A percentile compares a stretch with the other conserved stretches of the same genome.
Conservation (phyloP, 495 filamentous ascomycete species). For the Penicillium ucsense region DNA sequence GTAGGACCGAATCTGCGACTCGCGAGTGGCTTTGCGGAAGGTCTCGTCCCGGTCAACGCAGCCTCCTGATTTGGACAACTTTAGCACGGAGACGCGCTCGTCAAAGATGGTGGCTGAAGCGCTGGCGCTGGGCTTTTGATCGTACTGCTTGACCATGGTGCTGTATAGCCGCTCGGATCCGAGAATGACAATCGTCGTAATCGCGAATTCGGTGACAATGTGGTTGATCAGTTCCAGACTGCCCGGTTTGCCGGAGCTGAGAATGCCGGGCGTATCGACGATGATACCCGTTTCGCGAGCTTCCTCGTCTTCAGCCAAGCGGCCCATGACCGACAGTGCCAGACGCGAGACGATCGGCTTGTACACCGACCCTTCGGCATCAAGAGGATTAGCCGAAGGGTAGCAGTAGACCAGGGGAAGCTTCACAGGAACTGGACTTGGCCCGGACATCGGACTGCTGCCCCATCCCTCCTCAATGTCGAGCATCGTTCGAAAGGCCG, state of each 20-base stretch:
- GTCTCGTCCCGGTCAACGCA: conserved; percentile 70
- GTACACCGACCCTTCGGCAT: conserved; percentile 64
- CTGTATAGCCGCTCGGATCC: conserved; percentile 76
- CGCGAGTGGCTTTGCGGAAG: conserved; percentile 61
- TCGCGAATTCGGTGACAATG: conserved; percentile 77
- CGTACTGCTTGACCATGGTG: conserved; percentile 66
- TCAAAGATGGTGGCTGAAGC: conserved; percentile 33
- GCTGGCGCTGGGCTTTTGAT: conserved; percentile 48
- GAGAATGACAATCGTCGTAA: conserved; percentile 72
- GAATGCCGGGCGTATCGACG: conserved; percentile 72
- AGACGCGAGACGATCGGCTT: conserved; percentile 65
- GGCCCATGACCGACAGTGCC: conserved; percentile 67
- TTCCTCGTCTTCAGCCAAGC: conserved; percentile 67
- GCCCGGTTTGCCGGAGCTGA: conserved; percentile 48
- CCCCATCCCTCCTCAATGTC: conserved; percentile 91
- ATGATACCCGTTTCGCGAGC: conserved; percentile 66
- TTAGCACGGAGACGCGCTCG: conserved; percentile 62
- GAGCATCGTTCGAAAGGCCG: conserved; percentile 72
- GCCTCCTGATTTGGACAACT: conserved; percentile 79
- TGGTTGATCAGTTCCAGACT: conserved; percentile 70
- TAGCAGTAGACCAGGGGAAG: conserved; percentile 88
- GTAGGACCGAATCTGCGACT: conserved; percentile 76
- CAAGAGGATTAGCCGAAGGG: conserved; percentile 57
- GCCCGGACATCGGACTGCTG: conserved; percentile 79
- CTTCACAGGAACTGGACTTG: conserved; percentile 80